Conservation (phyloP, 768 basidiomycete genomes). For the Heimioporus sp. region DNA sequence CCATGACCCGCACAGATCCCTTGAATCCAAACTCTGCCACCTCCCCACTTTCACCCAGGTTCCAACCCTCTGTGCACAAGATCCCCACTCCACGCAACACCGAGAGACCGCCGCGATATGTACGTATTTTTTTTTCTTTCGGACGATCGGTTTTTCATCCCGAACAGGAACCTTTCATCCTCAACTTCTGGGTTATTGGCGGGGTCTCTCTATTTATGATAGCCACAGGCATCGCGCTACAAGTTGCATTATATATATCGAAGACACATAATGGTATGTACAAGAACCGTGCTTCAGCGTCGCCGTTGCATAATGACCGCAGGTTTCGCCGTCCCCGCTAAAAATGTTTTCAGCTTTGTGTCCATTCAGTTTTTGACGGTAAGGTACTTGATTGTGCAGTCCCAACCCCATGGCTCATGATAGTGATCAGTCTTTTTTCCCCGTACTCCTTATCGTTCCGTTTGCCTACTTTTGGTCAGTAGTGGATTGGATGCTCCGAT, state of each 20-base stretch:
- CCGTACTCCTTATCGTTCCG: conserved; percentile 50
- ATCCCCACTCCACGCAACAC: conserved; percentile 45
- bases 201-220: conserved; percentile 44
- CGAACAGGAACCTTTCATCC: conserved; percentile 26
- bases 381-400: conserved; percentile 2
- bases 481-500: conserved; percentile 53
- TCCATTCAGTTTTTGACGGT: conserved; percentile 46
- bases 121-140: conserved; percentile 23
- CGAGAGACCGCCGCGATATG: conserved; percentile 42
- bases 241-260: conserved; percentile 15
- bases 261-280: conserved; percentile 14
- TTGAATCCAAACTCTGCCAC: background rate
- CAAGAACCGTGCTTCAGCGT: background rate
- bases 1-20: conserved; percentile 6
- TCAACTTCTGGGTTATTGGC: conserved; percentile 40
- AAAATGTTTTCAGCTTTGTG: conserved; percentile 48
- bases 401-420: background rate
- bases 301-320: background rate
- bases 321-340: conserved; percentile 55
- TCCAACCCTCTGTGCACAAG: conserved; percentile 44
- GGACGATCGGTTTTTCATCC: background rate
- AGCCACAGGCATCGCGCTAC: conserved; percentile 13
- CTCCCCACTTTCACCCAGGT: conserved; percentile 32
- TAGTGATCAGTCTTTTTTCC: conserved; percentile 53
- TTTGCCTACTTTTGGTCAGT: conserved; percentile 47